phyloP scores from a whole-genome alignment of 768 basidiomycete species.

The Auricularia sp. region DNA sequence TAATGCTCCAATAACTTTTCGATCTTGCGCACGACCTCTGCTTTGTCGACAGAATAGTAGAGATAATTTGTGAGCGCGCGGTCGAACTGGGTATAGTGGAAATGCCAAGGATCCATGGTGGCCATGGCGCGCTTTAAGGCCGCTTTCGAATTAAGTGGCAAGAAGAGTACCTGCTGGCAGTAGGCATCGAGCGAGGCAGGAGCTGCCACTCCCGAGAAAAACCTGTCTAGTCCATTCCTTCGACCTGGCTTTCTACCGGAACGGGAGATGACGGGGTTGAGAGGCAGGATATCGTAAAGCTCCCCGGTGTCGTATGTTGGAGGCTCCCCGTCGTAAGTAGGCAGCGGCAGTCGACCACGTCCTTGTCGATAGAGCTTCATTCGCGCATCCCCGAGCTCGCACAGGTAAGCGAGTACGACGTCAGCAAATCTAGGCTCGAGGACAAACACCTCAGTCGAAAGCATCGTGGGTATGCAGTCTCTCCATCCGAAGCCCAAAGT shows the following conservation, averaged over 20 bases:
- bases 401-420: neutral
- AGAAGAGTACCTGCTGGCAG: neutral
- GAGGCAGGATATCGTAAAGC: neutral
- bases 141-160: neutral
- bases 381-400: neutral
- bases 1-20: neutral
- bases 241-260: neutral
- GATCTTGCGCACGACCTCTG: neutral
- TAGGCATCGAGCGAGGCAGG: neutral
- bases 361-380: neutral
- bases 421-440: neutral
- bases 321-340: neutral
- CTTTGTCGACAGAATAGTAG: neutral
- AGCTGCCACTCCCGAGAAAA: neutral
- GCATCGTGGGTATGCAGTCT: neutral
- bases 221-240: neutral
- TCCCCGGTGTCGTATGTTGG: neutral
- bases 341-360: neutral
- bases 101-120: neutral
- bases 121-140: neutral
- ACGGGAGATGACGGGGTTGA: neutral
- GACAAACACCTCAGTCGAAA: neutral
- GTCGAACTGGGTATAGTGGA: neutral
- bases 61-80: neutral
- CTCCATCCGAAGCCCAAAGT: neutral